These are phyloP conservation scores for Annulohypoxylon stygium DNA, from an alignment of 495 filamentous ascomycete species.

Conservation along the genomic window DNA sequence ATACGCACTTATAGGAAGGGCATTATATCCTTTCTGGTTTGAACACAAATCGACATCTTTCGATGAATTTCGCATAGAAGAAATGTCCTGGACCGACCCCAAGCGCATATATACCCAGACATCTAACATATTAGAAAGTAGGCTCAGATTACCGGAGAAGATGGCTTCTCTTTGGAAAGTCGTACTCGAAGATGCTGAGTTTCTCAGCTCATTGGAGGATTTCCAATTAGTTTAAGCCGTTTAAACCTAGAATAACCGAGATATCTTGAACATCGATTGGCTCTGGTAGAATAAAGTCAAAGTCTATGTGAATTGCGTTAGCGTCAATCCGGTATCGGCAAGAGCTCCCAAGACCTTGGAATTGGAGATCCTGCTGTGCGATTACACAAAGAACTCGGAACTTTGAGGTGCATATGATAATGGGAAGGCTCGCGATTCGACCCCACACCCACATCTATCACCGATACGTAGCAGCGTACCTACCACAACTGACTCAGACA, in stretches of 20 bases:
- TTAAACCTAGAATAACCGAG: conserved; percentile 10
- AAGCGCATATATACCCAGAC: conserved; percentile 24
- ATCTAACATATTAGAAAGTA: conserved; percentile 26
- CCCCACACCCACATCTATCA: conserved; percentile 2
- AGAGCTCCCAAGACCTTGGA: neutral
- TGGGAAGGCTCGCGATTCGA: conserved; percentile 5
- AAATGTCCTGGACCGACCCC: conserved; percentile 15
- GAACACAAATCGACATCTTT: conserved; percentile 30
- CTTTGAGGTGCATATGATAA: conserved; percentile 35
- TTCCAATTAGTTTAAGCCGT: conserved; percentile 17
- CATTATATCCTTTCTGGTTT: conserved; percentile 29
- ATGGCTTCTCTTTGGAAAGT: conserved; percentile 33
- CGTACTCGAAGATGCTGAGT: conserved; percentile 18
- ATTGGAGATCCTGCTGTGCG: conserved; percentile 2
- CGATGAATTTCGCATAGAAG: conserved; percentile 16
- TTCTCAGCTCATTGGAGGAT: conserved; percentile 27
- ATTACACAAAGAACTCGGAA: conserved; percentile 43
- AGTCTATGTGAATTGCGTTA: conserved; percentile 4
- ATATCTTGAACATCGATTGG: neutral
- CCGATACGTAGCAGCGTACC: conserved; percentile 21
- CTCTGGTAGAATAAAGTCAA: neutral
- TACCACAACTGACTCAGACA: neutral
- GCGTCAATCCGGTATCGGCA: conserved; percentile 29
- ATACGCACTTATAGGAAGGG: conserved; percentile 22
- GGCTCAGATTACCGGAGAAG: conserved; percentile 24